These are phyloP conservation scores for Rhododendron kiyosumense DNA, from an alignment of 148 eudicot genomes.

Conservation along the genomic window DNA sequence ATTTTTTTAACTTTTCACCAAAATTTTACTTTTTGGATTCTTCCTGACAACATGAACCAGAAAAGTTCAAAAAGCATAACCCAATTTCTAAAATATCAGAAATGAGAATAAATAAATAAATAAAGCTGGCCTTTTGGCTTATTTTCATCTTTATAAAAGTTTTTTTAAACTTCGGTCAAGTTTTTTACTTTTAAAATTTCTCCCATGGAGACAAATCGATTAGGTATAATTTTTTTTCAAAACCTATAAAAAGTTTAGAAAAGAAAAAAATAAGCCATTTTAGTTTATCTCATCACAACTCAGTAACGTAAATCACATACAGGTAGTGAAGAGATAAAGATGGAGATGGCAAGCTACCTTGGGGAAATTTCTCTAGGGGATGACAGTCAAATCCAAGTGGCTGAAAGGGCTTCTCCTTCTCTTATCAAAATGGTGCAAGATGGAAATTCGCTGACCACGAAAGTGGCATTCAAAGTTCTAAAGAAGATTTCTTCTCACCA, in stretches of 20 bases:
- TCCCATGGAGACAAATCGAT: background rate
- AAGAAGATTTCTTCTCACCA: slow-evolving; percentile 49
- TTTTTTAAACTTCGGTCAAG: background rate
- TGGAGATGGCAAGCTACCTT: slow-evolving; percentile 64
- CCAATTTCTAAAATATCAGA: background rate
- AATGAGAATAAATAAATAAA: background rate
- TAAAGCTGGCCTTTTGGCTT: background rate
- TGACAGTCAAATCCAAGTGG: slow-evolving; percentile 47
- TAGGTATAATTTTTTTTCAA: background rate
- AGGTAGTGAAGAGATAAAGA: slow-evolving; percentile 62
- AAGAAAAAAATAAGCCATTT: background rate
- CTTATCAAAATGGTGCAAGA: slow-evolving; percentile 60
- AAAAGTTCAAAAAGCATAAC: background rate
- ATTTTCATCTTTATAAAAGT: background rate
- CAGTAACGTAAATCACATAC: slow-evolving; percentile 8
- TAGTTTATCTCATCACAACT: background rate
- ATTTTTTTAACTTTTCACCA: background rate
- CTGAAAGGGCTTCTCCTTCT: slow-evolving; percentile 57
- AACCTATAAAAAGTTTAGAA: background rate
- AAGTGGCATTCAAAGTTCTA: slow-evolving; percentile 56
- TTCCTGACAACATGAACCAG: background rate
- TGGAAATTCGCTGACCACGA: slow-evolving; percentile 40
- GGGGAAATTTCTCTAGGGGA: slow-evolving; percentile 58
- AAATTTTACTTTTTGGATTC: background rate
- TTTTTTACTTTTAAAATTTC: background rate